Percentiles rank a stretch among this genome's conserved stretches.
Conservation (phyloP, 2,329 filamentous ascomycete genomes). For the Trichoderma koningii region DNA sequence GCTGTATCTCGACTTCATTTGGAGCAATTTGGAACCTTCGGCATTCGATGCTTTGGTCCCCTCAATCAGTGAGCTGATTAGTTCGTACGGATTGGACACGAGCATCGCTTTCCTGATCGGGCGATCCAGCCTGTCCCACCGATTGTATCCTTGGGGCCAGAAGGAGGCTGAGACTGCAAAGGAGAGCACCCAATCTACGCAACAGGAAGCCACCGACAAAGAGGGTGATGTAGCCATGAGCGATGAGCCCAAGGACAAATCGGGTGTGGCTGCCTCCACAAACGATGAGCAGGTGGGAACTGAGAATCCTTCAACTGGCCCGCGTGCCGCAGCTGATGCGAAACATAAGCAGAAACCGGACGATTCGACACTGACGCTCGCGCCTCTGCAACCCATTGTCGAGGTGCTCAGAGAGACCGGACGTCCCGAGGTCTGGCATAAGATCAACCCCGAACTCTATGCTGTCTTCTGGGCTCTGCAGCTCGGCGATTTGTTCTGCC, state of each 20-base stretch:
- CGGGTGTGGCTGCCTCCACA: slow-evolving; percentile 34
- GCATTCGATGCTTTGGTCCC: slow-evolving; percentile 82
- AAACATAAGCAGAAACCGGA: slow-evolving; percentile 39
- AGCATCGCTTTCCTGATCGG: slow-evolving; percentile 83
- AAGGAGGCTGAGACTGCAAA: slow-evolving; percentile 39
- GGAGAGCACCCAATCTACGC: slow-evolving; percentile 34
- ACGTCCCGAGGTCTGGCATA: slow-evolving; percentile 65
- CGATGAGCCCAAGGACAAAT: slow-evolving; percentile 34
- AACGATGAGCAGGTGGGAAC: slow-evolving; percentile 40
- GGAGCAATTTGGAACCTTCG: slow-evolving; percentile 71
- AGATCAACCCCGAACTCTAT: slow-evolving; percentile 79
- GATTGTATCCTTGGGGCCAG: slow-evolving; percentile 52
- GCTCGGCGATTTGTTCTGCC: slow-evolving; percentile 77
- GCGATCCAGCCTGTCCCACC: slow-evolving; percentile 70
- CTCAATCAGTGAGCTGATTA: slow-evolving; percentile 70
- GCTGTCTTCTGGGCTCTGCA: slow-evolving; percentile 91
- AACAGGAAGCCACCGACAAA: slow-evolving; percentile 44
- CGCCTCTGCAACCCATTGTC: slow-evolving; percentile 68
- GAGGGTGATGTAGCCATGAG: slow-evolving; percentile 62
- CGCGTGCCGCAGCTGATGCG: slow-evolving; percentile 34
- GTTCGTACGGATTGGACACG: slow-evolving; percentile 76
- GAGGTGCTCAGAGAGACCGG: slow-evolving; percentile 64
- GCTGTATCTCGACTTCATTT: slow-evolving; percentile 87
- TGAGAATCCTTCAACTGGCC: slow-evolving; percentile 22
- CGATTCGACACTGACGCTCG: slow-evolving; percentile 38